Evolutionary conservation across 148 eudicot genomes (phyloP).

Genomic region (Limonium bicolor): DNA sequence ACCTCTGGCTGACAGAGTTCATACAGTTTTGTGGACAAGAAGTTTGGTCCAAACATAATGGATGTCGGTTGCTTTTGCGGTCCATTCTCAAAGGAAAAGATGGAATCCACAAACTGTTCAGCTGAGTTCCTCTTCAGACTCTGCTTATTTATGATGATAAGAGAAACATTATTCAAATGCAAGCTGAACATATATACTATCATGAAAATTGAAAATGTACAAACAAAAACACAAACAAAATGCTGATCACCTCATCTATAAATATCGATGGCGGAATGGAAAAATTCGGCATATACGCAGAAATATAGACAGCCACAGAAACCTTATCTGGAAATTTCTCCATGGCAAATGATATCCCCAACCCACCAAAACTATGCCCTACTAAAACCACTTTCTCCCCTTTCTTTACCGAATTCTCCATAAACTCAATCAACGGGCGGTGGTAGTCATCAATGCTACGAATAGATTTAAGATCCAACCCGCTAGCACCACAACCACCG

Average conservation of each 20-base stretch:
- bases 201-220: neutral
- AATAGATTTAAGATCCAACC: neutral
- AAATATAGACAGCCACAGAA: constrained; percentile 14
- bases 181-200: neutral
- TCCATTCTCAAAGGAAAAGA: constrained; percentile 13
- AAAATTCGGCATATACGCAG: constrained; percentile 19
- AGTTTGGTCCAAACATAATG: constrained; percentile 15
- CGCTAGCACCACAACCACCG: constrained; percentile 5
- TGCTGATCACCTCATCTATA: neutral
- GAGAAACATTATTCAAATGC: neutral
- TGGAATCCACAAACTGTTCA: constrained; percentile 15
- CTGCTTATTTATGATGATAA: constrained; percentile 6
- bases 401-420: constrained; percentile 5
- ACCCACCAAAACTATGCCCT: constrained; percentile 32
- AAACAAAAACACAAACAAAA: neutral
- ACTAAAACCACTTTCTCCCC: constrained; percentile 22
- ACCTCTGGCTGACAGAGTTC: constrained; percentile 29
- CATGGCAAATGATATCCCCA: constrained; percentile 25
- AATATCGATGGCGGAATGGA: neutral
- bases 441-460: constrained; percentile 8
- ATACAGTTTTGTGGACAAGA: constrained; percentile 18
- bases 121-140: constrained; percentile 13
- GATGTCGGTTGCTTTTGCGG: constrained; percentile 16
- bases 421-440: constrained; percentile 12
- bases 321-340: constrained; percentile 19